These are phyloP conservation scores for Penicillium concentricum DNA, from an alignment of 2,329 filamentous ascomycete genomes.

Conservation along the genomic window DNA sequence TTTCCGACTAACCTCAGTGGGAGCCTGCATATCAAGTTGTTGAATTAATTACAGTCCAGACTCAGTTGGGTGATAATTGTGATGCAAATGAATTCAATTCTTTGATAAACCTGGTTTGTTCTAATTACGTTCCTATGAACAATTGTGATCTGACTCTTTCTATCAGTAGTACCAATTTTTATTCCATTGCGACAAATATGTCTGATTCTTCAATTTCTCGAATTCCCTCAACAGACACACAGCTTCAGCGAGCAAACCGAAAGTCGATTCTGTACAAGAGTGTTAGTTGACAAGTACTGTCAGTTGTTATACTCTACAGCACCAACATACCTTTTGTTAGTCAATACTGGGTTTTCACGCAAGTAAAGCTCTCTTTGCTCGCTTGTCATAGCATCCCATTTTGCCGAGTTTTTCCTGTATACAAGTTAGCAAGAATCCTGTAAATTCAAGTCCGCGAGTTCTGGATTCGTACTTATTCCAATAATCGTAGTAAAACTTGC, in stretches of 20 bases:
- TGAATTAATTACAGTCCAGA: not conserved
- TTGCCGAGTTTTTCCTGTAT: conserved; percentile 52
- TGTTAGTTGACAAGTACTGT: not conserved
- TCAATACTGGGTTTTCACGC: conserved; percentile 29
- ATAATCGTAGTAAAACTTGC: not conserved
- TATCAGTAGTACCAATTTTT: no score
- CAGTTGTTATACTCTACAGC: no score
- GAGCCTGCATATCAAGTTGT: not conserved
- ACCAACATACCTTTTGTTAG: conserved; percentile 29
- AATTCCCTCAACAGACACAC: not conserved
- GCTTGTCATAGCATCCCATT: conserved; percentile 34
- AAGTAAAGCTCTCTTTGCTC: conserved; percentile 33
- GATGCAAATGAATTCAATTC: not conserved
- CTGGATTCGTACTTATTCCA: not conserved
- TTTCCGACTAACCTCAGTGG: not conserved
- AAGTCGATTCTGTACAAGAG: conserved; percentile 32
- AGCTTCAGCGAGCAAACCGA: conserved; percentile 22
- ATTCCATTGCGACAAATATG: not conserved
- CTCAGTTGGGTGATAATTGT: not conserved
- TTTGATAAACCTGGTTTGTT: not conserved
- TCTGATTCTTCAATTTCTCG: not conserved
- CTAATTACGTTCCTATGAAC: not conserved
- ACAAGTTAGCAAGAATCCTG: not conserved
- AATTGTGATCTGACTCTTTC: no score
- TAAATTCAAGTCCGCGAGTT: not conserved